phyloP scores from a whole-genome alignment of 306 rosid species.

The Ormosia emarginata region DNA sequence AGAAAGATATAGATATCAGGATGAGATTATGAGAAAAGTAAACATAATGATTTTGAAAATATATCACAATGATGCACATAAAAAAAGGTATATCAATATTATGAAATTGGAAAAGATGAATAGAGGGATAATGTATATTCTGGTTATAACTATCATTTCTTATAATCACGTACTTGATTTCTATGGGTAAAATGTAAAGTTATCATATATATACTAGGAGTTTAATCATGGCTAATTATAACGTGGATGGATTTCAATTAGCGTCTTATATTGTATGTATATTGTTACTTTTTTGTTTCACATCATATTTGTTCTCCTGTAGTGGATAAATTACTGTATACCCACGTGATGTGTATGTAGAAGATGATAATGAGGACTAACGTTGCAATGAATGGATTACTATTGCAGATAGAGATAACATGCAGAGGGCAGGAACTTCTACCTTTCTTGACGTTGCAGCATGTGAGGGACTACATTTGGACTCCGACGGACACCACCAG shows the following conservation, averaged over 20 bases:
- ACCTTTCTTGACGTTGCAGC: slow-evolving; percentile 90
- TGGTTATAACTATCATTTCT: neutral
- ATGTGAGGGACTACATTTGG: slow-evolving; percentile 93
- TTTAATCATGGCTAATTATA: slow-evolving; percentile 15
- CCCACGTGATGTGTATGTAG: slow-evolving; percentile 5
- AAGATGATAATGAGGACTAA: neutral
- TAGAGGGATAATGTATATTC: neutral
- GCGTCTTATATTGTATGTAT: neutral
- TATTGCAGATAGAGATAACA: slow-evolving; percentile 85
- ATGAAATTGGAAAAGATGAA: slow-evolving; percentile 1
- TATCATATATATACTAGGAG: slow-evolving; percentile 4
- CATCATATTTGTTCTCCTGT: neutral
- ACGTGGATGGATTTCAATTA: neutral
- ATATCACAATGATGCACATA: neutral
- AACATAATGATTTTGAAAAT: neutral
- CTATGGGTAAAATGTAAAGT: neutral
- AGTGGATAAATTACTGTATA: slow-evolving; percentile 10
- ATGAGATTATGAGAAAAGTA: slow-evolving; percentile 5
- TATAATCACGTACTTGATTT: slow-evolving; percentile 15
- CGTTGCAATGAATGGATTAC: slow-evolving; percentile 20
- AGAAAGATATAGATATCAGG: neutral
- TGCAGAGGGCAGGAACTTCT: slow-evolving; percentile 82
- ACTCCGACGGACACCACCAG: slow-evolving; percentile 46
- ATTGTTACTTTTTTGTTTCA: neutral
- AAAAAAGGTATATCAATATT: neutral